Conservation (phyloP, 2,329 filamentous ascomycete species). For the Penicillium thymicola region DNA sequence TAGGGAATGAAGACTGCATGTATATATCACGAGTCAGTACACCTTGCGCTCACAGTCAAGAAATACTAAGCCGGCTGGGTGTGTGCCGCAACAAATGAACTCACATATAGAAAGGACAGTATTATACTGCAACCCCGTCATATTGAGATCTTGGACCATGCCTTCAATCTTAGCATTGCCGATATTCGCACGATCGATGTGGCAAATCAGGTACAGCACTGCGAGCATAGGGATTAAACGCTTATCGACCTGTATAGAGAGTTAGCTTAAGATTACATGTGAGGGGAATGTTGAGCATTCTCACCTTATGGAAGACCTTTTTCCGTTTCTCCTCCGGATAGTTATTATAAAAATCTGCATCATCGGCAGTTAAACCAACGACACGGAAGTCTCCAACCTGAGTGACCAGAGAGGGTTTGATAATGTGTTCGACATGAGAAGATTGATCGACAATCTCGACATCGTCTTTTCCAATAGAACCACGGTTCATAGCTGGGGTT, state of each 20-base stretch:
- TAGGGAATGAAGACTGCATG: slow-evolving; percentile 14
- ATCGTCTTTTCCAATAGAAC: slow-evolving; percentile 9
- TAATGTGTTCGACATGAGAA: slow-evolving; percentile 7
- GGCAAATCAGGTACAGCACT: slow-evolving; percentile 15
- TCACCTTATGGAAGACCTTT: slow-evolving; percentile 12
- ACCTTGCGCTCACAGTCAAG: not conserved
- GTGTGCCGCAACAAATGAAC: not conserved
- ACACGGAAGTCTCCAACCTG: slow-evolving; percentile 5
- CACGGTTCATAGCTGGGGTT: slow-evolving; percentile 4
- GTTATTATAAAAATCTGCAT: slow-evolving; percentile 11
- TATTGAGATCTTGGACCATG: slow-evolving; percentile 6
- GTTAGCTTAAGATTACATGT: not conserved
- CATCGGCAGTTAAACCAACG: slow-evolving; percentile 11
- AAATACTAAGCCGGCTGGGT: accelerated
- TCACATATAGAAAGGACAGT: slow-evolving; percentile 11
- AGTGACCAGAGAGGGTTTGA: slow-evolving; percentile 4
- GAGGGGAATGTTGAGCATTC: not conserved
- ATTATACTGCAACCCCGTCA: slow-evolving; percentile 19
- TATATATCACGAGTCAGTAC: not conserved
- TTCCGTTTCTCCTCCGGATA: slow-evolving; percentile 9
- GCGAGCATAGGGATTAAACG: slow-evolving; percentile 19
- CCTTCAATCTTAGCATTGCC: slow-evolving; percentile 21
- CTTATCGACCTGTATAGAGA: slow-evolving; percentile 2
- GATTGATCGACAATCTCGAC: slow-evolving; percentile 7
- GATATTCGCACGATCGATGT: slow-evolving; percentile 18